Conservation (phyloP, 768 basidiomycete species). For the Macrolepiota dolichaula region DNA sequence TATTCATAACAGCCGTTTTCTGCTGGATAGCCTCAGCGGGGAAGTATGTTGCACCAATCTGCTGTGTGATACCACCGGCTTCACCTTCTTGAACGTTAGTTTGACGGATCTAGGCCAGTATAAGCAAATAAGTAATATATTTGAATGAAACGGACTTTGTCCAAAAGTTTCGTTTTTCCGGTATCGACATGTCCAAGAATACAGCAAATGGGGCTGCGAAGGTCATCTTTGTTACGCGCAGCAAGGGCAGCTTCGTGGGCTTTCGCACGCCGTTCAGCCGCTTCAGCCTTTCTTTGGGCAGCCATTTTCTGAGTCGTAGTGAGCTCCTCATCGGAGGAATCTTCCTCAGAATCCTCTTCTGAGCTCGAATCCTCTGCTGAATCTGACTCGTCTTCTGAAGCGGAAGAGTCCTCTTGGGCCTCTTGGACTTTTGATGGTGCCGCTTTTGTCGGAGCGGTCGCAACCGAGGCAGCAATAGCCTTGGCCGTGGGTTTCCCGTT, state of each 20-base stretch:
- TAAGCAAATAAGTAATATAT: background rate
- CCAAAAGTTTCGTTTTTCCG: conserved; percentile 95
- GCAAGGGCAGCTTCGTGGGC: conserved; percentile 84
- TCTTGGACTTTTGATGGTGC: background rate
- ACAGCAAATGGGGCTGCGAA: conserved; percentile 97
- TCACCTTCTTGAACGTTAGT: conserved; percentile 99
- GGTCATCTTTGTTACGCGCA: conserved; percentile 80
- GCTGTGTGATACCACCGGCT: conserved; percentile 99
- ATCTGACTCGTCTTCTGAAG: conserved; percentile 36
- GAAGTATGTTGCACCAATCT: conserved; percentile 99
- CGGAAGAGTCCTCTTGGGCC: conserved; percentile 24
- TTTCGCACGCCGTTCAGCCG: conserved; percentile 75
- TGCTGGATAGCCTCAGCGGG: conserved; percentile 90
- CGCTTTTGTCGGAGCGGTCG: conserved; percentile 20
- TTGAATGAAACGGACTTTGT: conserved; percentile 62
- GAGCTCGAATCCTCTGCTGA: conserved; percentile 39
- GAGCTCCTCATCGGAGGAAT: conserved; percentile 61
- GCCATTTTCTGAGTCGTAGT: conserved; percentile 64
- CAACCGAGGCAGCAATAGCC: conserved; percentile 20
- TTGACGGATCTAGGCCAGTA: conserved; percentile 80
- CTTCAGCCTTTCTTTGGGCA: conserved; percentile 75
- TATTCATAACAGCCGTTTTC: conserved; percentile 94
- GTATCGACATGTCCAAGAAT: conserved; percentile 99
- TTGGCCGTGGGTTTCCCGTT: conserved; percentile 22
- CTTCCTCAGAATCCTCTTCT: conserved; percentile 48